Evolutionary conservation across 176 grass and related monocot genomes (phyloP).

Genomic region (Carex scoparia): DNA sequence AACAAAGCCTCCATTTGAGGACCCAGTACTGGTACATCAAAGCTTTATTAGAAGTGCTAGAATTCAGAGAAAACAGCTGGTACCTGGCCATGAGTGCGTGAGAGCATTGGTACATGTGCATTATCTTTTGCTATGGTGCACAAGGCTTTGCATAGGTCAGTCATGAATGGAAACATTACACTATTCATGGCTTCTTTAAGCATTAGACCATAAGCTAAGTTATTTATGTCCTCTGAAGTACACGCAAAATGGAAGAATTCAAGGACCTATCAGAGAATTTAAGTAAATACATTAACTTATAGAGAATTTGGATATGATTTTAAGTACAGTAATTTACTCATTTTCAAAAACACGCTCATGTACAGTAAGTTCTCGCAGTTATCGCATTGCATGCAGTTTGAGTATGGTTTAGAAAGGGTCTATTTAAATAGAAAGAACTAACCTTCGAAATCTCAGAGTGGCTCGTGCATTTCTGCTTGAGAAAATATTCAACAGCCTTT

Average conservation of each 20-base stretch:
- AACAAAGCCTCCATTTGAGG: not conserved
- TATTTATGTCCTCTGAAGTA: conserved; percentile 97
- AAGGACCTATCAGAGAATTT: conserved; percentile 48
- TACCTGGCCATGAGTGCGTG: conserved; percentile 93
- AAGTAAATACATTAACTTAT: conserved; percentile 11
- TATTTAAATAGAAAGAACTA: conserved; percentile 1
- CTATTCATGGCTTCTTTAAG: conserved; percentile 70
- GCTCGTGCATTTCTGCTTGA: conserved; percentile 82
- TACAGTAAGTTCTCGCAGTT: not conserved
- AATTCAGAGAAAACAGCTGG: not conserved
- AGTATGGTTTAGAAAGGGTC: not conserved
- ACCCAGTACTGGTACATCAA: not conserved
- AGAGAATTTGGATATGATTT: not conserved
- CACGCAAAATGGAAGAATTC: conserved; percentile 98
- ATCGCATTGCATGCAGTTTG: no score
- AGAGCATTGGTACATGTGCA: conserved; percentile 55
- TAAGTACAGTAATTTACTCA: not conserved
- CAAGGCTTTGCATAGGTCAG: conserved; percentile 45
- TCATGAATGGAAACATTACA: conserved; percentile 72
- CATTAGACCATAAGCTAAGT: conserved; percentile 68
- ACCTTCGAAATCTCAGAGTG: conserved; percentile 77
- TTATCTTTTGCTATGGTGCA: conserved; percentile 59
- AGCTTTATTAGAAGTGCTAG: not conserved
- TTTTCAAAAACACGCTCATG: not conserved
- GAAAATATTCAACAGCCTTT: conserved; percentile 88